Evolutionary conservation across 441 rosid species (phyloP), one percentile per base, ranked within the genome.

Genomic region (Euphorbia celastroides): DNA sequence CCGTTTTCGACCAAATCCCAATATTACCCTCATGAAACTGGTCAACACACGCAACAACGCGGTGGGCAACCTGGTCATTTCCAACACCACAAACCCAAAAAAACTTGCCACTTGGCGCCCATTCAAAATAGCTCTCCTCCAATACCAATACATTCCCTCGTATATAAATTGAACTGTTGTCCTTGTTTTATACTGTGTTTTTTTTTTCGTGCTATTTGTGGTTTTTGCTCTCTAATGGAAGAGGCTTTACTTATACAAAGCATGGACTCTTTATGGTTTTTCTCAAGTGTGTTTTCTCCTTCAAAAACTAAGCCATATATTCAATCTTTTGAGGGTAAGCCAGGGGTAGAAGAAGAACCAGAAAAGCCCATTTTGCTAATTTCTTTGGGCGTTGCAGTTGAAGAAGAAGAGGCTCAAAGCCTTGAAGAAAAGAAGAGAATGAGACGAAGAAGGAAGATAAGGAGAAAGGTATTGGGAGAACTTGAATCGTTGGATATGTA

Each of bases 221-320:
- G 2, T 12, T 46, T 22, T 50, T 19, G 58, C 58, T 23, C 25
- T 64, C 46, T 25, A 67, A 82, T 84, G 88, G 83, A 74, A 44
- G 19, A 41, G 36, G 66, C 69, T 60, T 23, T 58, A 65, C 48
- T 75, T 10, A 27, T 79, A 2, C 78, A 85, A 65, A 73, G 76
- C 72, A 62, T 85, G 8, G 84, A 81, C 68, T 23, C 74, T 44
- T 75, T 82, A 16, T 85, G 89, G 89, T 81, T 76, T 81, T 85
- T 79, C 83, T 34, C 72, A 73, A 76, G 60, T 56, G 58, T 73
- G 26, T 57, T 80, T 32, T 68, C 58, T 48, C 64, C 54, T 0
- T 46, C 70, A 64, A 64, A 6, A 41, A 0, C 62, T 38, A 57
- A 62, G 12, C 68, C 63, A 25, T 6, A 52, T 30, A 19, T 0